Evolutionary conservation across 1,139 yeast genomes (phyloP), one percentile per base, ranked within the genome.

Genomic region (Nakaseomyces delphensis): DNA sequence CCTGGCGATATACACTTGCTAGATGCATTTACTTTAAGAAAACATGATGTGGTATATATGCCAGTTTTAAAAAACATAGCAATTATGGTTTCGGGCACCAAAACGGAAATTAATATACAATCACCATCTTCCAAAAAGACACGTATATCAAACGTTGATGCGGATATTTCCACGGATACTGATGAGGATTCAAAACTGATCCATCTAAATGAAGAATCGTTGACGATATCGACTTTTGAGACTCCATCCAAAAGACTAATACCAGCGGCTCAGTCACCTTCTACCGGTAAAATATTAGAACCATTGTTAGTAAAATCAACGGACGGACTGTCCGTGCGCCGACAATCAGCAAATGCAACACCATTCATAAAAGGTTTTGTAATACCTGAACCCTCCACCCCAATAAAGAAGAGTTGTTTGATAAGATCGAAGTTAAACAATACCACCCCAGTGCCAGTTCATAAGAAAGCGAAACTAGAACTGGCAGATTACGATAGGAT

Each of bases 201-300:
- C 6, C 35, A 16, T 18, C 5, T 31, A 5, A 31, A 18, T 31
- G 35, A 31, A 11, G 21, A 16, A 18, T n/a, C 20, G 11, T 31
- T 18, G 10, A 16, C 23, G 3, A 18, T 7, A 4, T 8, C 13
- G 6, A 18, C 8, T 10, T 18, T 16, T 16, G 23, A 16, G 18
- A 38, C 40, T 4, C 40, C 40, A 19, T 29, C 35, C 16, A 38
- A 29, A 25, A 29, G 9, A 8, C 27, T 38, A 14, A 29, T 38
- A n/a, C 40, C 40, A 6, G 40, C 29, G 14, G 28, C 33, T 10
- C 40, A 38, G 14, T 38, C 40, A 1, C 40, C 40, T 19, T 24
- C 28, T 13, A 38, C 40, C 3, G 40, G 33, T 29, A 23, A 20
- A 21, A 29, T 29, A 11, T 20, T 24, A 11, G 24, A 38, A 10